Evolutionary conservation across 352 stramenopile genomes (phyloP), one percentile per base, ranked within the genome.

Genomic region (Phytophthora pini): DNA sequence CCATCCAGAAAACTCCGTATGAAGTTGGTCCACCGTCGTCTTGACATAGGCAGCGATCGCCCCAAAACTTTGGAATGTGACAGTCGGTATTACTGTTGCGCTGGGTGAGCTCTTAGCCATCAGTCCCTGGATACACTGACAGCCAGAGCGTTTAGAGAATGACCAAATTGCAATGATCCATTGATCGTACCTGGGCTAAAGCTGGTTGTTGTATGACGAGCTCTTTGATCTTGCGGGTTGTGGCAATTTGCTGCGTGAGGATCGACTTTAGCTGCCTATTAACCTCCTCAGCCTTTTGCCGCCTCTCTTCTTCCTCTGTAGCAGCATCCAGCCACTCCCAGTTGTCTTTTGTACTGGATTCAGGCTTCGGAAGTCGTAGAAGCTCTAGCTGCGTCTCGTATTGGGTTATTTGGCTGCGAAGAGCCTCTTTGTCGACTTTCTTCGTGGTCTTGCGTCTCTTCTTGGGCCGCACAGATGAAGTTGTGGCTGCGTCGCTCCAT

Each of bases 351-450:
- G 9, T 7, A 20, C 20, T 46, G 13, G 12, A 41, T 29, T 12
- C 10, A 10, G 50, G 27, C 13, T 52, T 45, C 9, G 43, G 45
- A n/a, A 57, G 31, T 11, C 10, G 24, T 13, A 69, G 17, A 27
- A 63, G 39, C 29, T 69, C 61, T 24, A 69, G 34, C n/a, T 69
- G 45, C 5, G 38, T 24, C 45, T 69, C 53, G 38, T 54, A 63
- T 11, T 52, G 52, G 2, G 26, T 40, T 15, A 69, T 20, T 47
- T 69, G 45, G 9, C 32, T 55, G 1, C 32, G 45, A 40, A 69
- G 53, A n/a, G 27, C 11, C 31, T 58, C 45, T 38, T 46, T 29
- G 22, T 69, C 61, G 3, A 7, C 8, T 17, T 69, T 69, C 38
- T 69, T 64, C 46, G 45, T 46, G 54, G 22, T 46, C 34, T 36